These are phyloP conservation scores for Phoma herbarum DNA, from an alignment of 2,329 filamentous ascomycete species.

Conservation along the genomic window DNA sequence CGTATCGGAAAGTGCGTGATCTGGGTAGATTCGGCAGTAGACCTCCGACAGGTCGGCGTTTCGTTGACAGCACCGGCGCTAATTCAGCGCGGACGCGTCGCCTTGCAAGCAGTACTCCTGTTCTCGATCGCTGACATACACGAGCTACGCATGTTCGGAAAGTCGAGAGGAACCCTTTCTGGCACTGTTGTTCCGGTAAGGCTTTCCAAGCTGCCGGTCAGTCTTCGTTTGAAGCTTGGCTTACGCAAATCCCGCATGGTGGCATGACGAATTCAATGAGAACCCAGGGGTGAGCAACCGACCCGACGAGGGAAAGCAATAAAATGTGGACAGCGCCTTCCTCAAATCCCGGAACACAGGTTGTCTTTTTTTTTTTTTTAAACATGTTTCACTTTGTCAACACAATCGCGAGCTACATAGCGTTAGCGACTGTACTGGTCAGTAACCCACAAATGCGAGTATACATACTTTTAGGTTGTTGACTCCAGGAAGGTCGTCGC, in stretches of 20 bases:
- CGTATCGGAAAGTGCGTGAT: background rate
- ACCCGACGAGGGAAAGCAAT: background rate
- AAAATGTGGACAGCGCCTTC: background rate
- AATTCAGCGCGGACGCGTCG: background rate
- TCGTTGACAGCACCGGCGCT: background rate
- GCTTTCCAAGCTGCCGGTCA: background rate
- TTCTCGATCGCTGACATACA: background rate
- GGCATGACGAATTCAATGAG: background rate
- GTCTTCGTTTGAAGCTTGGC: background rate
- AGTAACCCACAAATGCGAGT: background rate
- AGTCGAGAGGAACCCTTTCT: background rate
- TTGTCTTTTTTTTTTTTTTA: too few species aligned
- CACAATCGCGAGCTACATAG: background rate
- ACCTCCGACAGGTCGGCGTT: background rate
- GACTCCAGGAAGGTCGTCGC: background rate
- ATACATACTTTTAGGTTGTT: background rate
- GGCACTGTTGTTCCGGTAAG: background rate
- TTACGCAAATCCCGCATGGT: constrained; percentile 5
- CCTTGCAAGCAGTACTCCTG: background rate
- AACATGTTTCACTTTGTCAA: background rate
- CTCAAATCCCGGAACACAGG: too few species aligned
- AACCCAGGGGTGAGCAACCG: background rate
- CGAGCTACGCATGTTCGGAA: background rate
- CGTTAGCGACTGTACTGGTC: background rate
- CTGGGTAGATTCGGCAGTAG: background rate